Evolutionary conservation across 495 filamentous ascomycete genomes (phyloP).

Genomic region (Annulohypoxylon nitens): DNA sequence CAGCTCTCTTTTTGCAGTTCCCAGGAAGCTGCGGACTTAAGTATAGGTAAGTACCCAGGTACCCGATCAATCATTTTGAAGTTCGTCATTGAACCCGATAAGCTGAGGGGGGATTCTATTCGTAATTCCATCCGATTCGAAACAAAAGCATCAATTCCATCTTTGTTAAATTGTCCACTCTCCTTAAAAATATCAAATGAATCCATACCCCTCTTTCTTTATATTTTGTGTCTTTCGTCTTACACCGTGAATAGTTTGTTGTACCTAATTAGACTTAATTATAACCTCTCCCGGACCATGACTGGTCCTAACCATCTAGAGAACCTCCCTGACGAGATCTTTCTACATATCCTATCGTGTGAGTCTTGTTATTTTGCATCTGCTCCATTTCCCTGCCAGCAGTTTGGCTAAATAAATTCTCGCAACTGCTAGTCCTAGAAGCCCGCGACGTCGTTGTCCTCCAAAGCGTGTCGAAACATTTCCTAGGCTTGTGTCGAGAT

Average conservation of each 20-base stretch:
- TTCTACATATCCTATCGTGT: conserved; percentile 82
- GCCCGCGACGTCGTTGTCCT: conserved; percentile 75
- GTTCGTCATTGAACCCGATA: conserved; percentile 39
- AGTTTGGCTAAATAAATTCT: conserved; percentile 8
- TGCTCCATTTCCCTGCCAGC: neutral
- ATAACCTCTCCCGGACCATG: conserved; percentile 25
- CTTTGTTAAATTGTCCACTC: conserved; percentile 20
- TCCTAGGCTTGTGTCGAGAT: conserved; percentile 79
- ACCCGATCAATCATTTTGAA: conserved; percentile 23
- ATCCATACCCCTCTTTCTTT: conserved; percentile 1
- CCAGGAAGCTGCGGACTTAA: conserved; percentile 12
- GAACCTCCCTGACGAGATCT: conserved; percentile 79
- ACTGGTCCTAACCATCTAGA: conserved; percentile 52
- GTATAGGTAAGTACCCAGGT: conserved; percentile 2
- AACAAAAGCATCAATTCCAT: conserved; percentile 29
- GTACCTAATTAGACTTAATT: conserved; percentile 12
- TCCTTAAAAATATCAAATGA: neutral
- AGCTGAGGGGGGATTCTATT: conserved; percentile 27
- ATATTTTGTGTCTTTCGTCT: neutral
- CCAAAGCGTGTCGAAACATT: conserved; percentile 76
- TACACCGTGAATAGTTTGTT: conserved; percentile 7
- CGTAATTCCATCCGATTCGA: conserved; percentile 15
- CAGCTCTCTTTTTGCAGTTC: neutral
- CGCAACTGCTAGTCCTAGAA: conserved; percentile 69
- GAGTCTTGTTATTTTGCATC: conserved; percentile 50